phyloP scores from a whole-genome alignment of 179 eudicot species.

The Silene noctiflora region DNA sequence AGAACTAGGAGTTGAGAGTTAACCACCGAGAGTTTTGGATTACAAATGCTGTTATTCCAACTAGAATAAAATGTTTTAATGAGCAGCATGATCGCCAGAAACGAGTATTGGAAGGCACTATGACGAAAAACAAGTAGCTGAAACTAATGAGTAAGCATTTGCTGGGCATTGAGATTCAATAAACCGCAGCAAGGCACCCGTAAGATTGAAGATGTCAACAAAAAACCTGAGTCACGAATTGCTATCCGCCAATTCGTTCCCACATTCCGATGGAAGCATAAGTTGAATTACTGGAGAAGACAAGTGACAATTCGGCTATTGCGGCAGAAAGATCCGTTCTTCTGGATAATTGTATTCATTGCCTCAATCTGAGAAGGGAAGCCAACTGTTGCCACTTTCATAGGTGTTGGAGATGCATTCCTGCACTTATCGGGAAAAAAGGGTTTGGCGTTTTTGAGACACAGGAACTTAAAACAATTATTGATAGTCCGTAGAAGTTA shows the following conservation, averaged over 20 bases:
- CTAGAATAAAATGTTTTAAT: background rate
- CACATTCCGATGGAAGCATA: background rate
- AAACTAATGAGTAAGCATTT: background rate
- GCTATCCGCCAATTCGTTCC: background rate
- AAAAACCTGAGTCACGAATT: too few relatives aligned
- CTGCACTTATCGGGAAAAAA: conserved; percentile 31
- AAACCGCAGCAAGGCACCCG: background rate
- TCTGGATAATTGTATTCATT: conserved; percentile 51
- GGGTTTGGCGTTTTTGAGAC: background rate
- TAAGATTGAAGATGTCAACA: background rate
- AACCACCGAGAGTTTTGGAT: background rate
- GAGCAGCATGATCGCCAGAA: background rate
- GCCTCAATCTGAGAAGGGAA: conserved; percentile 57
- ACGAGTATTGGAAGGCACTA: background rate
- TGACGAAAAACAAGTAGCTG: background rate
- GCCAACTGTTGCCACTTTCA: conserved; percentile 44
- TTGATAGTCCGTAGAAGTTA: too few relatives aligned
- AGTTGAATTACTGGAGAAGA: conserved; percentile 46
- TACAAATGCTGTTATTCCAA: background rate
- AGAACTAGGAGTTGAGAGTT: background rate
- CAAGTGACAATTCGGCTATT: conserved; percentile 46
- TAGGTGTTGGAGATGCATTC: conserved; percentile 20
- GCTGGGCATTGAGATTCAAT: background rate
- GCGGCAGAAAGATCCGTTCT: conserved; percentile 53
- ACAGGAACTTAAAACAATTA: background rate